Evolutionary conservation across 2,329 filamentous ascomycete species (phyloP).

Genomic region (Fusarium sp.): DNA sequence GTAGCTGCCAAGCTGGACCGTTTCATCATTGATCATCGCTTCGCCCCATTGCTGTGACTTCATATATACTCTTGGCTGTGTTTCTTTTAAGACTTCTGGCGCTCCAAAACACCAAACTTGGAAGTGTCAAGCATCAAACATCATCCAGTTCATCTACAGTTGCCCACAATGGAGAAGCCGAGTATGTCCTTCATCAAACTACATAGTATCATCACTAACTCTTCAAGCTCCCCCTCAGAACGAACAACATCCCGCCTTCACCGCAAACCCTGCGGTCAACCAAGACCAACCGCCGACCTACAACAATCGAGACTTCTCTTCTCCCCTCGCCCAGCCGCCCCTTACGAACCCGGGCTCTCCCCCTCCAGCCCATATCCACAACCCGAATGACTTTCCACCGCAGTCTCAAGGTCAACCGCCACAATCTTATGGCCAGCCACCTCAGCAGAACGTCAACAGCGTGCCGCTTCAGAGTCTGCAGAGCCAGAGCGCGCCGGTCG

Average conservation of each 20-base stretch:
- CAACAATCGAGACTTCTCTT: conserved; percentile 12
- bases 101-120: neutral
- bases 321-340: conserved; percentile 24
- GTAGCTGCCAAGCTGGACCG: neutral
- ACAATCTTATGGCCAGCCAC: neutral
- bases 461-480: conserved; percentile 31
- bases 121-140: neutral
- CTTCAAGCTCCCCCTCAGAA: conserved; percentile 20
- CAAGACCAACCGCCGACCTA: conserved; percentile 19
- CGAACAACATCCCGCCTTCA: neutral
- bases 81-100: neutral
- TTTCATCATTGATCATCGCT: neutral
- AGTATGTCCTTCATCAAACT: conserved; percentile 19
- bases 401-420: neutral
- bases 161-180: conserved; percentile 31
- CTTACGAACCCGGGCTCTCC: neutral
- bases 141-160: neutral
- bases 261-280: neutral
- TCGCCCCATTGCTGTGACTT: neutral
- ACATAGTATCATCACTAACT: neutral
- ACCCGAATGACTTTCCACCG: neutral
- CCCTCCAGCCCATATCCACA: neutral
- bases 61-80: neutral
- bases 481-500: conserved; percentile 26
- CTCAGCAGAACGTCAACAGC: conserved; percentile 6